phyloP scores from a whole-genome alignment of 495 filamentous ascomycete genomes.

The Lasiosphaeris hirsuta region DNA sequence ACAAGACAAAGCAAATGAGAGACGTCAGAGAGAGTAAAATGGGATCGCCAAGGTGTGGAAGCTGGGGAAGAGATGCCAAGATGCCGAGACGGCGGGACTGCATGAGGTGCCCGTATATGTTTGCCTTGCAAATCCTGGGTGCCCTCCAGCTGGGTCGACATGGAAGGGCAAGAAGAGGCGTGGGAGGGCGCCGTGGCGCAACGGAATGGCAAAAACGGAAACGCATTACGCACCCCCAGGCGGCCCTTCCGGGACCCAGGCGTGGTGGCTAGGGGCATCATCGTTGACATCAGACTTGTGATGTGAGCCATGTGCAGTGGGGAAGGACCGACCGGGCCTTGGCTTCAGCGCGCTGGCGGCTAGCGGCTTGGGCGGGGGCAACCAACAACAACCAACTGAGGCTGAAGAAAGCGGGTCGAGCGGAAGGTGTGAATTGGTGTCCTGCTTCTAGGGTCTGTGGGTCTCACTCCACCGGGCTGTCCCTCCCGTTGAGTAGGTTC shows the following conservation, averaged over 20 bases:
- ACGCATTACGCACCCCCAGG: neutral
- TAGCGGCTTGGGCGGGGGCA: neutral
- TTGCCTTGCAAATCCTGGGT: neutral
- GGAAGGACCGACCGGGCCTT: neutral
- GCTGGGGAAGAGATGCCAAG: neutral
- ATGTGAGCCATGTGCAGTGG: neutral
- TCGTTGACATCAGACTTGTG: neutral
- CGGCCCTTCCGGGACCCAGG: neutral
- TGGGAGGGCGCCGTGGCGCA: neutral
- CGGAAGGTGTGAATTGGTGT: neutral
- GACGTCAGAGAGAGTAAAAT: neutral
- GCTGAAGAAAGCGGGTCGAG: conserved; percentile 3
- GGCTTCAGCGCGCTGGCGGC: too few relatives aligned
- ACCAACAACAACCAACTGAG: neutral
- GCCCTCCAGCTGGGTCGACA: neutral
- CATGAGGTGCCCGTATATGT: neutral
- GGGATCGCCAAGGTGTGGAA: neutral
- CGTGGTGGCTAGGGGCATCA: conserved; percentile 1
- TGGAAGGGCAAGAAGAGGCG: neutral
- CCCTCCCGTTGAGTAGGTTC: too few relatives aligned
- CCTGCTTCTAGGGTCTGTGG: neutral
- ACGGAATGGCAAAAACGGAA: neutral
- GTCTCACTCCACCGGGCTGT: neutral
- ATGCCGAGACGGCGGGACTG: neutral
- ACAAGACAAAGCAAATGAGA: neutral